Conservation (phyloP, 257 asterid species). For the Lavandula angustifolia region DNA sequence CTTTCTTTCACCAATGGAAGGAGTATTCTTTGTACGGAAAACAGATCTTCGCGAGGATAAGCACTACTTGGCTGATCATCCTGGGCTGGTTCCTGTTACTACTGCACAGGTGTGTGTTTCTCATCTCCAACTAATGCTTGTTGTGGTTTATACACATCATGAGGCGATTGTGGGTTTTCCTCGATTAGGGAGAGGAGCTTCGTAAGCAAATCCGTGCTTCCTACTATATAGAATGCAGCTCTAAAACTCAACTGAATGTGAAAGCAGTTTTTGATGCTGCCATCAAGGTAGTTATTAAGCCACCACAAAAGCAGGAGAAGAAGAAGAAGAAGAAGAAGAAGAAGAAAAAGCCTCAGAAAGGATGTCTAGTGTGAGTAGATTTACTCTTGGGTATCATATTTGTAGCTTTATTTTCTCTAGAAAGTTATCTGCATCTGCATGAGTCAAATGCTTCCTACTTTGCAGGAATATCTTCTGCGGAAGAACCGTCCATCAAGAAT, state of each 20-base stretch:
- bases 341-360: slow-evolving; percentile 60
- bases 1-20: neutral
- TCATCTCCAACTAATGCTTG: neutral
- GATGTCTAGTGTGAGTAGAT: slow-evolving; percentile 67
- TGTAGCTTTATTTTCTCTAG: neutral
- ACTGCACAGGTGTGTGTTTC: slow-evolving; percentile 62
- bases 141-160: slow-evolving; percentile 2
- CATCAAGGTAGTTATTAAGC: slow-evolving; percentile 84
- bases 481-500: slow-evolving; percentile 48
- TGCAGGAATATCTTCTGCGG: slow-evolving; percentile 73
- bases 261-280: slow-evolving; percentile 94
- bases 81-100: slow-evolving; percentile 85
- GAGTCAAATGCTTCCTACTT: neutral
- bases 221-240: slow-evolving; percentile 89
- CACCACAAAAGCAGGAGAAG: slow-evolving; percentile 78
- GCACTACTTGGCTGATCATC: slow-evolving; percentile 88
- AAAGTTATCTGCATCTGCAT: too few species aligned
- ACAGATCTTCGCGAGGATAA: slow-evolving; percentile 95
- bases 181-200: slow-evolving; percentile 90
- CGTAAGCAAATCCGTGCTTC: slow-evolving; percentile 86
- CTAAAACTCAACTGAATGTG: slow-evolving; percentile 96
- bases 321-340: slow-evolving; percentile 73
- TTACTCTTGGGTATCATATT: slow-evolving; percentile 8
- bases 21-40: slow-evolving; percentile 4
- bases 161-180: slow-evolving; percentile 11